Conservation (phyloP, 2,329 filamentous ascomycete genomes). For the Chrysosporium queenslandicum region DNA sequence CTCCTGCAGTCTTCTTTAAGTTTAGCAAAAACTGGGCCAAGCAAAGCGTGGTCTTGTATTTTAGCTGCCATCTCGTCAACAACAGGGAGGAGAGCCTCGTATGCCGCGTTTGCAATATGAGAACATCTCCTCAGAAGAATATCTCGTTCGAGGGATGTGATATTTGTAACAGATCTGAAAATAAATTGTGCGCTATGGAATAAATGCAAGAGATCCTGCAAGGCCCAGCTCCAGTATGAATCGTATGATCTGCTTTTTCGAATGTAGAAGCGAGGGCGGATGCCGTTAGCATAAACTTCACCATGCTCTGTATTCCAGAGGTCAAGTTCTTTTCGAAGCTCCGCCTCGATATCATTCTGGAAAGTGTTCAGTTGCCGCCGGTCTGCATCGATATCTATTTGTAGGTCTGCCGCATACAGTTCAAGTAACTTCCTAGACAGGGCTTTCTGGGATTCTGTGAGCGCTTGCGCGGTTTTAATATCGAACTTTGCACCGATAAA, state of each 20-base stretch:
- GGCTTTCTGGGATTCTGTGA: not conserved
- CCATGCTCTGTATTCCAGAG: constrained; percentile 25
- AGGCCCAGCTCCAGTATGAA: constrained; percentile 32
- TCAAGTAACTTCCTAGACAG: not conserved
- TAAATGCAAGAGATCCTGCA: constrained; percentile 21
- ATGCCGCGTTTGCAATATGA: not conserved
- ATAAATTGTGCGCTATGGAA: constrained; percentile 6
- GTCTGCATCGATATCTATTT: not conserved
- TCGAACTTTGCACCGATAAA: no score
- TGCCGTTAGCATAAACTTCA: constrained; percentile 24
- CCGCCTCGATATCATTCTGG: not conserved
- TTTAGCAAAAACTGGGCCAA: not conserved
- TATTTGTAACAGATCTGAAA: not conserved
- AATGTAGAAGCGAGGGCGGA: constrained; percentile 25
- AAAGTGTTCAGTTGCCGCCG: not conserved
- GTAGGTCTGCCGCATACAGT: not conserved
- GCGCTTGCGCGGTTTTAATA: not conserved
- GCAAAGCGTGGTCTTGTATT: not conserved
- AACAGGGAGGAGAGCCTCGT: not conserved
- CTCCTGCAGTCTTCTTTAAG: not conserved
- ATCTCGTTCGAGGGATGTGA: not conserved
- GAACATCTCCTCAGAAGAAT: not conserved
- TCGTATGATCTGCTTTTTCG: constrained; percentile 25
- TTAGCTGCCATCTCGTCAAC: not conserved
- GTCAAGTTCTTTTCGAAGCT: constrained; percentile 19